Conservation (phyloP, 768 basidiomycete species). For the Lanmaoa pseudosensibilis region DNA sequence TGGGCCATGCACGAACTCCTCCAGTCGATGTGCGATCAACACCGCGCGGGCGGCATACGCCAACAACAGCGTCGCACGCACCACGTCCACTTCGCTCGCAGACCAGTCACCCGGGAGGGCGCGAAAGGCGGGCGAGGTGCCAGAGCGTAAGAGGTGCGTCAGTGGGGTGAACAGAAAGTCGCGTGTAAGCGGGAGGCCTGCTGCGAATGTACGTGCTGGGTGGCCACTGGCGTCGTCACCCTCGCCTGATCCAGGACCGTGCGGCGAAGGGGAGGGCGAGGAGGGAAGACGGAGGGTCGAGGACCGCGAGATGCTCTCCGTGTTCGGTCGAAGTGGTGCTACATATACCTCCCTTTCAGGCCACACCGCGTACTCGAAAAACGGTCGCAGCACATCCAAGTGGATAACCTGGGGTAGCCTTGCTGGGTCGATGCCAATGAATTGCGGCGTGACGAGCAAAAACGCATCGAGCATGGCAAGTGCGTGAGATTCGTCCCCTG, state of each 20-base stretch:
- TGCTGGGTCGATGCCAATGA: slow-evolving; percentile 17
- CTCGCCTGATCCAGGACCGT: neutral
- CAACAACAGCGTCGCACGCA: slow-evolving; percentile 67
- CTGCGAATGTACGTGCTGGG: neutral
- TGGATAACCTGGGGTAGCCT: slow-evolving; percentile 33
- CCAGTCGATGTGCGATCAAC: slow-evolving; percentile 43
- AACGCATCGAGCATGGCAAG: slow-evolving; percentile 37
- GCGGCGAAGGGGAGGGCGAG: neutral
- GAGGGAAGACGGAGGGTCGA: slow-evolving; percentile 53
- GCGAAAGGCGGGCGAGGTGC: slow-evolving; percentile 68
- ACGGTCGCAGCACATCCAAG: slow-evolving; percentile 42
- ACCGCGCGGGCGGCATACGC: slow-evolving; percentile 49
- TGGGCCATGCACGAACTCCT: slow-evolving; percentile 28
- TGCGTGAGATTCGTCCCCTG: slow-evolving; percentile 73
- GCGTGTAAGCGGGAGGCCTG: slow-evolving; percentile 47
- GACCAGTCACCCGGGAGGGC: slow-evolving; percentile 70
- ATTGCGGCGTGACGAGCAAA: slow-evolving; percentile 17
- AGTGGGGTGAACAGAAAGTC: slow-evolving; percentile 75
- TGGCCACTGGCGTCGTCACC: neutral
- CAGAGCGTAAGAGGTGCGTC: slow-evolving; percentile 79
- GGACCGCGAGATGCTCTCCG: slow-evolving; percentile 53
- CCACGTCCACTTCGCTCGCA: slow-evolving; percentile 75
- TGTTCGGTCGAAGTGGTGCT: slow-evolving; percentile 50
- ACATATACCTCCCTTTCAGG: slow-evolving; percentile 44
- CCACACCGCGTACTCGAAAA: slow-evolving; percentile 50